These are phyloP conservation scores for Metschnikowia corniflorae DNA, from an alignment of 805 yeast genomes.

Conservation along the genomic window DNA sequence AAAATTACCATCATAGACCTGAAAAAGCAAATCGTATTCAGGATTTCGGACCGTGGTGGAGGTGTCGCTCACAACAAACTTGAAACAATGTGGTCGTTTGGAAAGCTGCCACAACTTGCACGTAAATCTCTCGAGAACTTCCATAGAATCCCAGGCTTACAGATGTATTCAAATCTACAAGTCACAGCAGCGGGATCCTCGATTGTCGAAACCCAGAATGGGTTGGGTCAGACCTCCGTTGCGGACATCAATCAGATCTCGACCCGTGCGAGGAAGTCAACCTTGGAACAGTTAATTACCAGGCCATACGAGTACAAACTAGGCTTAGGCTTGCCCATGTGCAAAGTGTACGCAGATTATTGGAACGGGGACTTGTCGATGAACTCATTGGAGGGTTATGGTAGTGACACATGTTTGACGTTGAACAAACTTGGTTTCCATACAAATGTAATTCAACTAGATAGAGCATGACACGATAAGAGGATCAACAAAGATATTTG, in stretches of 20 bases:
- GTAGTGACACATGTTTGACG: conserved; percentile 81
- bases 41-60: conserved; percentile 89
- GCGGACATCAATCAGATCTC: conserved; percentile 33
- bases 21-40: conserved; percentile 62
- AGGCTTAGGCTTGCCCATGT: conserved; percentile 90
- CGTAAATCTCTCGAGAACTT: conserved; percentile 57
- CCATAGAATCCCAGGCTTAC: conserved; percentile 66
- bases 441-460: conserved; percentile 61
- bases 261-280: conserved; percentile 39
- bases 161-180: conserved; percentile 37
- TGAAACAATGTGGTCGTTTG: conserved; percentile 81
- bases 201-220: conserved; percentile 23
- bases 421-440: conserved; percentile 74
- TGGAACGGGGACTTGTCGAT: conserved; percentile 91
- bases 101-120: conserved; percentile 62
- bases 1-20: conserved; percentile 69
- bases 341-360: conserved; percentile 89
- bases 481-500: too few relatives aligned
- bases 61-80: conserved; percentile 65
- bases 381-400: conserved; percentile 85
- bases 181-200: conserved; percentile 42
- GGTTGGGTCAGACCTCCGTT: conserved; percentile 40
- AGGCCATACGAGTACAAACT: conserved; percentile 73
- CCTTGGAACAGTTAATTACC: conserved; percentile 61
- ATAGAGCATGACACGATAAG: conserved; percentile 69